These are phyloP conservation scores for Populus deltoides DNA, from an alignment of 345 rosid genomes.

Conservation along the genomic window DNA sequence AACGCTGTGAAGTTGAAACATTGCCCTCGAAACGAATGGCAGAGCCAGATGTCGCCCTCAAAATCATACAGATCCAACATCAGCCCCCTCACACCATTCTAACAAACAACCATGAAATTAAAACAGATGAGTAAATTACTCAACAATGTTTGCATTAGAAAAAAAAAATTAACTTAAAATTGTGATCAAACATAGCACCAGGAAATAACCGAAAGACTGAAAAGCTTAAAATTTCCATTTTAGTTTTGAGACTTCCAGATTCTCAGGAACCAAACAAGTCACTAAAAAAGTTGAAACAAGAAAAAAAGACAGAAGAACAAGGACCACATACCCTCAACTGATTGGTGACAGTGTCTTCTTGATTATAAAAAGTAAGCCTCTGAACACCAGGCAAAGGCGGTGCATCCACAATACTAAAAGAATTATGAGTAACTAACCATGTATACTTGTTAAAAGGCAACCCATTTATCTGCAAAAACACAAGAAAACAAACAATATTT, in stretches of 20 bases:
- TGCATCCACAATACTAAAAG: slow-evolving; percentile 86
- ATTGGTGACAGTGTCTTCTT: slow-evolving; percentile 86
- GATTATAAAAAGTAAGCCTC: slow-evolving; percentile 85
- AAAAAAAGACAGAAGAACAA: not conserved
- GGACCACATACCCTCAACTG: slow-evolving; percentile 58
- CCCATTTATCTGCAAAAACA: slow-evolving; percentile 53
- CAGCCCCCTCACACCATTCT: slow-evolving; percentile 97
- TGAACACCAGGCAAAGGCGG: slow-evolving; percentile 77
- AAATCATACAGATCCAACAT: slow-evolving; percentile 99
- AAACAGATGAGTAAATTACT: not conserved
- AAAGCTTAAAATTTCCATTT: not conserved
- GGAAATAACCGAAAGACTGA: not conserved
- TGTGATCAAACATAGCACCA: not conserved
- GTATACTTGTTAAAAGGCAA: slow-evolving; percentile 92
- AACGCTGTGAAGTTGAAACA: slow-evolving; percentile 98
- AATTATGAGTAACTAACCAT: slow-evolving; percentile 91
- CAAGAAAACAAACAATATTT: not conserved
- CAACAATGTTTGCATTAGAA: not conserved
- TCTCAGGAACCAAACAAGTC: slow-evolving; percentile 5
- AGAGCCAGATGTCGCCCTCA: slow-evolving; percentile 83
- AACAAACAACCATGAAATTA: slow-evolving; percentile 24
- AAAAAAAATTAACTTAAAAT: no score
- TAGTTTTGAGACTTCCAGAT: not conserved
- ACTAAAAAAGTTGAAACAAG: not conserved
- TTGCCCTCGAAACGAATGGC: slow-evolving; percentile 91